Percentiles rank a stretch among this genome's conserved stretches.
Conservation (phyloP, 2,329 filamentous ascomycete genomes). For the Cordyceps cicadae region DNA sequence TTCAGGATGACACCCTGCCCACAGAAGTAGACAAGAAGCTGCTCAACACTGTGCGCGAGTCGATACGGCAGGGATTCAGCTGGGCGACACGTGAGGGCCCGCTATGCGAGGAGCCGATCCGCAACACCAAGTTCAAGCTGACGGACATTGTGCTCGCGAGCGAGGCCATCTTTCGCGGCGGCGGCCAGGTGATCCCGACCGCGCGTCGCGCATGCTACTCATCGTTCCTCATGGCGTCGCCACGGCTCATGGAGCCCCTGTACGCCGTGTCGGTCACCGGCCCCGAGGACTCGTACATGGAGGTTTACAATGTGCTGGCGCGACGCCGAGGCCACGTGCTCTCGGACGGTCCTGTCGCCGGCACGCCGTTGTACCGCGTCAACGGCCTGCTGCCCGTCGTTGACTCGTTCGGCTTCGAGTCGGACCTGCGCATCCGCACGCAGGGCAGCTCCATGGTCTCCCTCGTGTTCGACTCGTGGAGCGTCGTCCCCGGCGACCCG, state of each 20-base stretch:
- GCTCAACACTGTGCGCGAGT: slow-evolving; percentile 79
- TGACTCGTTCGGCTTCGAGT: slow-evolving; percentile 96
- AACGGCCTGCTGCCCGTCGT: slow-evolving; percentile 90
- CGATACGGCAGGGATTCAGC: slow-evolving; percentile 89
- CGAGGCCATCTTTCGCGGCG: slow-evolving; percentile 89
- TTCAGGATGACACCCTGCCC: slow-evolving; percentile 93
- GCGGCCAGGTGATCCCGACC: slow-evolving; percentile 95
- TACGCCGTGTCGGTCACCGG: slow-evolving; percentile 91
- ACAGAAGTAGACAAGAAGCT: slow-evolving; percentile 92
- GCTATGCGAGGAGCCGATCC: slow-evolving; percentile 96
- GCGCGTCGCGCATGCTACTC: slow-evolving; percentile 88
- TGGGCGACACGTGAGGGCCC: slow-evolving; percentile 96
- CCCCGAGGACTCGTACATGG: slow-evolving; percentile 77
- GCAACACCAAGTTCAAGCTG: slow-evolving; percentile 95
- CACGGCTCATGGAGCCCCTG: slow-evolving; percentile 91
- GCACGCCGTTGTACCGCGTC: slow-evolving; percentile 87
- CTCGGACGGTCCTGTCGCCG: slow-evolving; percentile 86
- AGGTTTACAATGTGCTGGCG: slow-evolving; percentile 85
- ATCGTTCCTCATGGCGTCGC: slow-evolving; percentile 93
- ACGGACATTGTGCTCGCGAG: slow-evolving; percentile 80
- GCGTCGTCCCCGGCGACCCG: slow-evolving; percentile 89
- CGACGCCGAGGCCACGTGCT: slow-evolving; percentile 86
- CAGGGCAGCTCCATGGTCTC: slow-evolving; percentile 86
- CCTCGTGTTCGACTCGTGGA: slow-evolving; percentile 93
- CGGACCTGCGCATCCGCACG: slow-evolving; percentile 90